phyloP scores from a whole-genome alignment of 345 rosid species.

The Eucalyptus dawsonii region DNA sequence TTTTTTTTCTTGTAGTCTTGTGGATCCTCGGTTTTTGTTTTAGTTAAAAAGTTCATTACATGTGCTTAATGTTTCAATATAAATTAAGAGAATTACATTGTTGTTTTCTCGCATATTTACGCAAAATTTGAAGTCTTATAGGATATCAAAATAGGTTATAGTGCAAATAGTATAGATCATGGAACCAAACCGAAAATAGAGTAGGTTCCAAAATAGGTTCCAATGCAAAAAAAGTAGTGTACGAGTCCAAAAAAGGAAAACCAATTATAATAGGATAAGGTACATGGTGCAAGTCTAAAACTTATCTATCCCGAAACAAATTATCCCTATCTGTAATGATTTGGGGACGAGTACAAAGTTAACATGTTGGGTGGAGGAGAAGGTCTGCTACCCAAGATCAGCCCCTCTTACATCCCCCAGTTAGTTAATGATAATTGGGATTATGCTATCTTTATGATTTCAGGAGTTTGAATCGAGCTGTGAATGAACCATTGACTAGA shows the following conservation, averaged over 20 bases:
- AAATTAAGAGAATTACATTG: no score
- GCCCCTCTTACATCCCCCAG: not conserved
- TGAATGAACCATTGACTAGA: not conserved
- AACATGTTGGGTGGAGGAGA: not conserved
- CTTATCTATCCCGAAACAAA: accelerated
- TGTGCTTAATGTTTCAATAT: no score
- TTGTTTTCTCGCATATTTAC: accelerated
- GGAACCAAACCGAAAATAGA: accelerated
- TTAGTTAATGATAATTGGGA: not conserved
- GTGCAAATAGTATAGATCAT: accelerated
- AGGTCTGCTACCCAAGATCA: accelerated
- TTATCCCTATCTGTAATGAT: accelerated
- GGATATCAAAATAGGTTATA: accelerated
- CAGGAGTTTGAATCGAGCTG: not conserved
- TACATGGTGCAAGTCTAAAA: no score
- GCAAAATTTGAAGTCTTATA: accelerated
- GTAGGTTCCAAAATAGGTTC: no score
- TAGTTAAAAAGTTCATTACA: no score
- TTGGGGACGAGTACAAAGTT: not conserved
- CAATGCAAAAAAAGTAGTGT: accelerated
- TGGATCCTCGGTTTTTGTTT: accelerated
- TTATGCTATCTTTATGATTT: not conserved
- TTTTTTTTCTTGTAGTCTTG: no score
- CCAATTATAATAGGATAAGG: accelerated
- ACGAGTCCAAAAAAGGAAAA: accelerated